Base-by-base conservation (phyloP, 2,329 filamentous ascomycete genomes). In the Emericellopsis cladophorae region DNA sequence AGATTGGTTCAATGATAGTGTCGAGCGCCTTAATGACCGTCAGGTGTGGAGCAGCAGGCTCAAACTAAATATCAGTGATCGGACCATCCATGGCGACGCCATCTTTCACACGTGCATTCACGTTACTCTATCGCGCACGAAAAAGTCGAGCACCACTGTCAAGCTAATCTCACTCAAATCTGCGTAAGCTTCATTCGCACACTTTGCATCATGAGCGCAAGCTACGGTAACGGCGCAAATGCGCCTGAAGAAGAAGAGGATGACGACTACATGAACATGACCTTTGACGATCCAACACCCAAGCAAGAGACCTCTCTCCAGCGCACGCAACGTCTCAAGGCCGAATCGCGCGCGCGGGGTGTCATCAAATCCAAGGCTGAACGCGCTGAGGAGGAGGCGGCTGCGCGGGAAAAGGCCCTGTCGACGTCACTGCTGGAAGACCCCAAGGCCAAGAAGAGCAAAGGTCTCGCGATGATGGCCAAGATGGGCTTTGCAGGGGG, bases 261-360 rank as follows among this genome's bases (percentile, higher is more conserved):
- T 47, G 88, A 95, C 48, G 92, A 98, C 61, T 96, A 98, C 69
- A 93, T 98, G 84, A 87, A 81, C 51, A 96, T 98, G 90, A 72
- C 80, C 12, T 89, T 98, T 56, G 71, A 76, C 15, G 84, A 94
- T 23, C 55, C 72, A 62, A 53, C 68, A 58, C 56, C 75, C 64
- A 60, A 65, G 64, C 57, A 52, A 48, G 70, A 75, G 51, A 70
- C 68, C 2, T 76, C 71, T 1, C 54, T 76, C 12, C 71, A 76
- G 51, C 66, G 73, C n/a, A 64, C 67, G 7, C 59, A 66, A 46
- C 68, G 70, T 7, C 62, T 72, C 23, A 67, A 69, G 49, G 71
- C 69, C 51, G 74, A 87, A 61, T 78, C 81, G 41, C 82, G 84
- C 59, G 74, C 74, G 40, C 76, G 79, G 48, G 75, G 75, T 16